Conservation (phyloP, 2,329 filamentous ascomycete genomes). For the Penicillium sp. region DNA sequence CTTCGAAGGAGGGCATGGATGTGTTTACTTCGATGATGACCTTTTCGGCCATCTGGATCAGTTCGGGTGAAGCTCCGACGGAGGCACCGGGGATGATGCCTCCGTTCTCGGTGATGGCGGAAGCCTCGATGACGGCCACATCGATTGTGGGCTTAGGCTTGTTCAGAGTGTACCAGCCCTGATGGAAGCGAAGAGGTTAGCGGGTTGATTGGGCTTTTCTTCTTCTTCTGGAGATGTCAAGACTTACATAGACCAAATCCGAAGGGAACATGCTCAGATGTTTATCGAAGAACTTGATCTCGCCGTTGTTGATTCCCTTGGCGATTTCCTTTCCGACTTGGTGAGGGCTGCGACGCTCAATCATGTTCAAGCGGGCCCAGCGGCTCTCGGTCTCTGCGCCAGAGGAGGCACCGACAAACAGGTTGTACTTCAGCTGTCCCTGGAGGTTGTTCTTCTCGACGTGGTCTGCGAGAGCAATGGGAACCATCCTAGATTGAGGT, state of each 20-base stretch:
- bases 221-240: constrained; percentile 7
- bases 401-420: constrained; percentile 88
- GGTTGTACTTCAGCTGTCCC: constrained; percentile 78
- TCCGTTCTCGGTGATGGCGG: constrained; percentile 82
- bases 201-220: background rate
- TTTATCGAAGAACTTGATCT: constrained; percentile 92
- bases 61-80: constrained; percentile 79
- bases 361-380: constrained; percentile 90
- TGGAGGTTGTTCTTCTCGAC: constrained; percentile 84
- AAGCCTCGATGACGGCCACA: constrained; percentile 81
- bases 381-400: constrained; percentile 88
- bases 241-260: constrained; percentile 72
- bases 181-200: constrained; percentile 13
- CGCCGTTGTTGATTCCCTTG: constrained; percentile 84
- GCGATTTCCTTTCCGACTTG: constrained; percentile 89
- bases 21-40: constrained; percentile 94
- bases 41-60: constrained; percentile 89
- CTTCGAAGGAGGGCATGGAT: constrained; percentile 77
- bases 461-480: constrained; percentile 79
- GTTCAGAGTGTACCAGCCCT: constrained; percentile 82
- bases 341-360: constrained; percentile 78
- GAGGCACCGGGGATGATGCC: constrained; percentile 85
- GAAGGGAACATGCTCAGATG: constrained; percentile 90
- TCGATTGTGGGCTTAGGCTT: constrained; percentile 72
- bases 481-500: constrained; percentile 64